These are phyloP conservation scores for Saksenaea oblongispora DNA, from an alignment of 371 early-diverging fungal species.

Conservation along the genomic window DNA sequence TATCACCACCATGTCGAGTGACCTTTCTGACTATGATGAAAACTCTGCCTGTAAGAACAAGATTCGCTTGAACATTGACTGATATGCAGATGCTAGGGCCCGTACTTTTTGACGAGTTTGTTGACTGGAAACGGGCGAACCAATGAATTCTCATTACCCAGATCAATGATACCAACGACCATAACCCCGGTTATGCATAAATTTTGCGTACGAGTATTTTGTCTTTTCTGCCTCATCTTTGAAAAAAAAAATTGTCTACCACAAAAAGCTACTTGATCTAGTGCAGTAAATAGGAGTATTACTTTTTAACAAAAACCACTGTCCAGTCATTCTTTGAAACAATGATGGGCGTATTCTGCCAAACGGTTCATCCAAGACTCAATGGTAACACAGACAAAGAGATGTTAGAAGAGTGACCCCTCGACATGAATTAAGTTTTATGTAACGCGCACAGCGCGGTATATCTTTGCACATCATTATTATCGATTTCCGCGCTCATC, in stretches of 20 bases:
- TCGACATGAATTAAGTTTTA: not conserved
- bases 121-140: slow-evolving; percentile 52
- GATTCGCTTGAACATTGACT: not conserved
- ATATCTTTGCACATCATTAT: not conserved
- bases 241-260: not conserved
- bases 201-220: not conserved
- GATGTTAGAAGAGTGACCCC: not conserved
- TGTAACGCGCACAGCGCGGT: not conserved
- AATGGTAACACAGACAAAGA: not conserved
- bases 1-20: slow-evolving; percentile 46
- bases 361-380: too few relatives aligned
- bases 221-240: not conserved
- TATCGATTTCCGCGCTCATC: not conserved
- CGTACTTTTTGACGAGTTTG: slow-evolving; percentile 68
- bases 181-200: not conserved
- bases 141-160: not conserved
- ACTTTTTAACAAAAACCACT: too few relatives aligned
- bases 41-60: slow-evolving; percentile 65
- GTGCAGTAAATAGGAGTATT: too few relatives aligned
- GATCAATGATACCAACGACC: not conserved
- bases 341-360: too few relatives aligned
- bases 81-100: slow-evolving; percentile 48
- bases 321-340: too few relatives aligned
- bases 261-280: too few relatives aligned
- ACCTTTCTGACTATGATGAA: slow-evolving; percentile 65